Evolutionary conservation across 495 filamentous ascomycete species (phyloP).

Genomic region (Chaetomidium leptoderma): DNA sequence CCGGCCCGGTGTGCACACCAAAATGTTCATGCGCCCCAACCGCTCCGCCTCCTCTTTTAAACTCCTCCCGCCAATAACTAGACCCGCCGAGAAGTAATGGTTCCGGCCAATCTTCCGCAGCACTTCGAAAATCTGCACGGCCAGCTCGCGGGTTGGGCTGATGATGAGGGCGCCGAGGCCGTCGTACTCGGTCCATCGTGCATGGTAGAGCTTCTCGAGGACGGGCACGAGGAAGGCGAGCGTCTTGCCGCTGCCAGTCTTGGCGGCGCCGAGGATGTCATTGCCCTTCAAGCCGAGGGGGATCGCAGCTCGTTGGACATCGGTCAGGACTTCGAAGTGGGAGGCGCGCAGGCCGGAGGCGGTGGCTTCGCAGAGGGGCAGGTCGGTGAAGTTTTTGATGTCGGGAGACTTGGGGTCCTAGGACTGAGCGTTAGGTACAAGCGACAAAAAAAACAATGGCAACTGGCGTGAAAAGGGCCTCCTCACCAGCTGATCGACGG

Average conservation of each 20-base stretch:
- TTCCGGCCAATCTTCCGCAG: slow-evolving; percentile 83
- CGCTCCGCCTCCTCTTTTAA: slow-evolving; percentile 83
- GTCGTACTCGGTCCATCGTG: slow-evolving; percentile 84
- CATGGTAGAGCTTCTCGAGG: slow-evolving; percentile 89
- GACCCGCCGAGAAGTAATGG: slow-evolving; percentile 85
- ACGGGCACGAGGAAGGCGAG: slow-evolving; percentile 89
- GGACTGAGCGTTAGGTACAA: not conserved
- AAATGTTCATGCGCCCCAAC: slow-evolving; percentile 89
- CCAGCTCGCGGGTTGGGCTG: slow-evolving; percentile 89
- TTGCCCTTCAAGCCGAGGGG: slow-evolving; percentile 77
- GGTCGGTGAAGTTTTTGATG: slow-evolving; percentile 62
- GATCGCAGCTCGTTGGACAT: slow-evolving; percentile 85
- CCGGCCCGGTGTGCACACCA: slow-evolving; percentile 92
- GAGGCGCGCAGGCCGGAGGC: slow-evolving; percentile 72
- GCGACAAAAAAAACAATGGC: not conserved
- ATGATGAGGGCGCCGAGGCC: slow-evolving; percentile 90
- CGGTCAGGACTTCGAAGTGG: slow-evolving; percentile 85
- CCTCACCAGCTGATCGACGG: slow-evolving; percentile 40
- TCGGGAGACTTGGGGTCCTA: slow-evolving; percentile 46
- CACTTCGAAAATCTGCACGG: slow-evolving; percentile 96
- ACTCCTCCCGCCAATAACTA: slow-evolving; percentile 94
- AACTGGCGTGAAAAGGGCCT: not conserved
- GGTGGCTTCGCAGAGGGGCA: slow-evolving; percentile 86
- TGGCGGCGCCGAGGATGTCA: slow-evolving; percentile 92
- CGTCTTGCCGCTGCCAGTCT: slow-evolving; percentile 96